Evolutionary conservation across 2,329 filamentous ascomycete species (phyloP).

Genomic region (Colletotrichum tropicale): DNA sequence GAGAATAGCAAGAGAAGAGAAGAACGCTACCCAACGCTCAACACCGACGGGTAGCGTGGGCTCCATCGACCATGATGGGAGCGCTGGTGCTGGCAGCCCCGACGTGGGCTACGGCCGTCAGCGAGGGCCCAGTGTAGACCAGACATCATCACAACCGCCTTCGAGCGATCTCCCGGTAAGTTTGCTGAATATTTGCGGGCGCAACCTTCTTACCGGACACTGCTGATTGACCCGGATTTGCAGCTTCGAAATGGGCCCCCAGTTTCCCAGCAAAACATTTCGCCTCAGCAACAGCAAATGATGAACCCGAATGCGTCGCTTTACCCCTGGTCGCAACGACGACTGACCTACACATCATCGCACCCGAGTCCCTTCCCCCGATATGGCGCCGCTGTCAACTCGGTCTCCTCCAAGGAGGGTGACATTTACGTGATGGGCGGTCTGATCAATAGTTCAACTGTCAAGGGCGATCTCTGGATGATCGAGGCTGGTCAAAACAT

Average conservation of each 20-base stretch:
- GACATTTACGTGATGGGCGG: constrained; percentile 98
- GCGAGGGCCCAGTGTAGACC: constrained; percentile 55
- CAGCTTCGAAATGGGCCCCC: constrained; percentile 62
- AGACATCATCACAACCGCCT: constrained; percentile 40
- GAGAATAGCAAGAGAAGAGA: constrained; percentile 56
- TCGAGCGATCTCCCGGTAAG: constrained; percentile 47
- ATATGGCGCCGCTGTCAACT: constrained; percentile 96
- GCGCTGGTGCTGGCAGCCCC: constrained; percentile 65
- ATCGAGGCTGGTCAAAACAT: constrained; percentile 88
- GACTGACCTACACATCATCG: constrained; percentile 82
- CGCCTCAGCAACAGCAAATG: constrained; percentile 15
- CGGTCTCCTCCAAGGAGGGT: constrained; percentile 91
- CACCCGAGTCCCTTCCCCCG: constrained; percentile 90
- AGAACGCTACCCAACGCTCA: constrained; percentile 59
- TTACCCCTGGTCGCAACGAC: constrained; percentile 95
- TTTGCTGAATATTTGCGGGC: constrained; percentile 37
- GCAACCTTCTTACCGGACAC: constrained; percentile 25
- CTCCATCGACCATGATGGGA: constrained; percentile 66
- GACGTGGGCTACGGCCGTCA: constrained; percentile 66
- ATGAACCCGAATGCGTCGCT: constrained; percentile 74
- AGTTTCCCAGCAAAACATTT: constrained; percentile 26
- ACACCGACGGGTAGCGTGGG: constrained; percentile 81
- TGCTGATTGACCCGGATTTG: background rate
- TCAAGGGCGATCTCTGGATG: constrained; percentile 98
- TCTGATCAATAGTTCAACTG: constrained; percentile 90